Evolutionary conservation across 139 green algal genomes (phyloP), one percentile per base, ranked within the genome.

Genomic region (Nannochloris sp.): DNA sequence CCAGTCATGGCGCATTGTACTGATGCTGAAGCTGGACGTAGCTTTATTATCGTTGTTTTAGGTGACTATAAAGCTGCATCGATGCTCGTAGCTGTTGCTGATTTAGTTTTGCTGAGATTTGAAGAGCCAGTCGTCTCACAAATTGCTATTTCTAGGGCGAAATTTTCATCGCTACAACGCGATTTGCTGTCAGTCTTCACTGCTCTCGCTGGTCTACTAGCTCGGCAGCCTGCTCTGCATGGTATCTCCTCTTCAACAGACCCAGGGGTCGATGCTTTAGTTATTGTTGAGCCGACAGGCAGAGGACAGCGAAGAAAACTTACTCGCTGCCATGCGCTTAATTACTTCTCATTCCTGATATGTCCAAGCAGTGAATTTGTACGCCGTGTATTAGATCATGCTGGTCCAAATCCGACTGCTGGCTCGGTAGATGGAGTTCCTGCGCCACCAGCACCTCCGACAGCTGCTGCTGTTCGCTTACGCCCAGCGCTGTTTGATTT

Each of bases 281-380:
- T 74, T 2, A 9, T 12, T 19, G 12, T 36, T 9, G 12, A 9
- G 12, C 24, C 13, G n/a, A 61, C 67, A 68, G 67, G 67, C 1
- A 29, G 33, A 3, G 62, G 36, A 32, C 25, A 23, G 9, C 42
- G 48, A n/a, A 55, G 37, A 4, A 46, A 55, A 6, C 64, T 74
- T 2, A 75, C 60, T 3, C 48, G 68, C 6, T 29, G 63, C 9
- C 34, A 58, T 3, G 72, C 72, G 0, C 72, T 79, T 35, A 35
- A 53, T 23, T 48, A 45, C 46, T 64, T 79, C 9, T 23, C 23
- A 38, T 79, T 79, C 55, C 37, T 78, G 1, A 46, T 80, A 10
- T 44, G 31, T 24, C 62, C 68, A 9, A 12, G 9, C 9, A 27
- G 9, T 36, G 48, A 12, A 36, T 59, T 59, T 12, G 10, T 12